Evolutionary conservation across 495 filamentous ascomycete genomes (phyloP), one percentile per base, ranked within the genome.

Genomic region (Penicillium macrosclerotiorum): DNA sequence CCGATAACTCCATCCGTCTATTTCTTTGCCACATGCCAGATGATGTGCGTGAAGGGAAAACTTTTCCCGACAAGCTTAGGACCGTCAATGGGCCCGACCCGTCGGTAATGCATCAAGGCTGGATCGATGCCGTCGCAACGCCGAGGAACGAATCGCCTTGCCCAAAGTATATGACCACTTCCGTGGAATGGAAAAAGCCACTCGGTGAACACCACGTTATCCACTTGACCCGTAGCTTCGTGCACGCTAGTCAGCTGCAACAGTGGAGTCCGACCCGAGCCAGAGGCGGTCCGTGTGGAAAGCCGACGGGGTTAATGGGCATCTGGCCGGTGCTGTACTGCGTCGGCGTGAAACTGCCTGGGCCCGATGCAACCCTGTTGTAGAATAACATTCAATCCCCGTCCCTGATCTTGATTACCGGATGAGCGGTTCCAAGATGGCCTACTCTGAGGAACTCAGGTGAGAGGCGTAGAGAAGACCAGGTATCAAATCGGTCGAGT

Each of bases 271-370:
- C n/a, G 9, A 53, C 26, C 18, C 48, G 20, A 20, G 48, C 52
- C 14, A 55, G 12, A 13, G 49, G 52, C 11, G 42, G 47, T 13
- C 52, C 34, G 9, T 27, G 31, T 6, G 52, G 27, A 11, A 37
- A 41, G 32, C 38, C 33, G 23, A 33, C 38, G n/a, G 44, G 43
- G 23, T 48, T 30, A 40, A 34, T n/a, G 23, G 59, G 41, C 56
- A 60, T 60, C 30, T 55, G 46, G 26, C 57, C 57, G 7, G 44
- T 52, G 16, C 42, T 49, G 37, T 57, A 63, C 20, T 56, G 33
- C 19, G 19, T 42, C 18, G 24, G 18, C 11, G 37, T 37, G 36
- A 48, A 60, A 8, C 57, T 46, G 8, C 26, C 54, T 11, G 39
- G 33, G 9, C 41, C 53, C 4, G 49, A 49, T 8, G 47, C 32